Base-by-base conservation (phyloP, 768 basidiomycete species). In the Dendrothele bispora region DNA sequence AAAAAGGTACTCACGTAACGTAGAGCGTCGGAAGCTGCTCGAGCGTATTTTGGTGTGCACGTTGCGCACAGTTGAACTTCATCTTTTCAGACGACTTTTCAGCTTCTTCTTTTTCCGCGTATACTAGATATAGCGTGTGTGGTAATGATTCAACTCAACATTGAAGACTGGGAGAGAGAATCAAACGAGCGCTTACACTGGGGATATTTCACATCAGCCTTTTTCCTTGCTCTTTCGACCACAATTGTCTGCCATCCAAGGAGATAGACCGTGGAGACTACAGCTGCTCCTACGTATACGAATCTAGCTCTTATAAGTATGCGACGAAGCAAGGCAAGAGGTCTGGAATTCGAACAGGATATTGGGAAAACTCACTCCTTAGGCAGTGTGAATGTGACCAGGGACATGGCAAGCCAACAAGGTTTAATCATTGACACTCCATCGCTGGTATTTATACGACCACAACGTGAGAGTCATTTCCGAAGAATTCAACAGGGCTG, bases 31-130 rank as follows among this genome's bases (percentile, higher is more conserved):
- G 46, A 2, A 47, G 25, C 30, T 47, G 39, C 18, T 47, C 46
- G 17, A 47, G 27, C 6, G 46, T 49, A 24, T 49, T 49, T 30
- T 75, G 73, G 55, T 80, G 77, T 7, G 75, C 73, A 22, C 77
- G 72, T 46, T 79, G 78, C n/a, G 61, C 59, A 58, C 78, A 79
- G 60, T 79, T 79, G 63, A 78, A 78, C 35, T 61, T 45, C 36
- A 60, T 22, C 0, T 77, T 80, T 20, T 60, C 64, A 24, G 59
- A 50, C 17, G 60, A 71, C 5, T 61, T 60, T 26, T 65, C 70
- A 6, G 56, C 68, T 43, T 78, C 64, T 1, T 69, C 68, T 50
- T 74, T 68, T 27, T 79, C 77, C 1, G 79, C 79, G 51, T 80
- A 81, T 29, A 74, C 74, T 78, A 39, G 12, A 41, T 48, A n/a